A percentile compares a stretch with the other conserved stretches of the same genome.
These are phyloP conservation scores for Cucumis melo DNA, from an alignment of 306 rosid genomes.

Conservation along the genomic window DNA sequence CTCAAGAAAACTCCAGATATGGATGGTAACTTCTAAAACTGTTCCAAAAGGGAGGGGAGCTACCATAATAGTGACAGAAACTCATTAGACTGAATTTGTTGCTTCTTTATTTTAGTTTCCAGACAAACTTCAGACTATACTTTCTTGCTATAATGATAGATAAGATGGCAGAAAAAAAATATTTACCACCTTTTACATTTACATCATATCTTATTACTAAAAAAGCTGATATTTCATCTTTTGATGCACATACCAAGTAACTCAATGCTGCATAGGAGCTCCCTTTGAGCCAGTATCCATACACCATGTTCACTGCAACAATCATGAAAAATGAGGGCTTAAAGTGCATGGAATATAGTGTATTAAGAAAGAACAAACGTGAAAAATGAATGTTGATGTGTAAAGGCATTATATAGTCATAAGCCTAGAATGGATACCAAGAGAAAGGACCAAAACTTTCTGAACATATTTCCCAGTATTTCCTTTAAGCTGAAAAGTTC, in stretches of 20 bases:
- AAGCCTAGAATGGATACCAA: neutral
- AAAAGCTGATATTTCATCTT: neutral
- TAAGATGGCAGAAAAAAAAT: neutral
- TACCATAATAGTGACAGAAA: neutral
- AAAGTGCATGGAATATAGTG: neutral
- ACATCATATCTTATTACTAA: neutral
- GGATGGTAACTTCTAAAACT: neutral
- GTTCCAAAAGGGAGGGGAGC: neutral
- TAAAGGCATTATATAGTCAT: neutral
- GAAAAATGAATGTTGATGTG: neutral
- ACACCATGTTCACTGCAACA: constrained; percentile 73
- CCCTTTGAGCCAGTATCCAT: constrained; percentile 73
- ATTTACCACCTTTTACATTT: neutral
- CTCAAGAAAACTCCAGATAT: neutral
- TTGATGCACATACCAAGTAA: constrained; percentile 40
- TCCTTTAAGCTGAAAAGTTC: neutral
- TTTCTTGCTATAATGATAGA: neutral
- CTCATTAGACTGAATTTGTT: neutral
- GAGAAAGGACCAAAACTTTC: neutral
- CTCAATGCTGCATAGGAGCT: constrained; percentile 57
- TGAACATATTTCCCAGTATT: neutral
- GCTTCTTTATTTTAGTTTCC: neutral
- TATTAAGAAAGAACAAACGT: neutral
- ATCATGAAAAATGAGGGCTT: neutral
- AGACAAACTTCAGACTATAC: neutral